Percentiles rank a stretch among this genome's conserved stretches.
phyloP scores from a whole-genome alignment of 2,329 filamentous ascomycete genomes.

The Mollisia scopiformis region DNA sequence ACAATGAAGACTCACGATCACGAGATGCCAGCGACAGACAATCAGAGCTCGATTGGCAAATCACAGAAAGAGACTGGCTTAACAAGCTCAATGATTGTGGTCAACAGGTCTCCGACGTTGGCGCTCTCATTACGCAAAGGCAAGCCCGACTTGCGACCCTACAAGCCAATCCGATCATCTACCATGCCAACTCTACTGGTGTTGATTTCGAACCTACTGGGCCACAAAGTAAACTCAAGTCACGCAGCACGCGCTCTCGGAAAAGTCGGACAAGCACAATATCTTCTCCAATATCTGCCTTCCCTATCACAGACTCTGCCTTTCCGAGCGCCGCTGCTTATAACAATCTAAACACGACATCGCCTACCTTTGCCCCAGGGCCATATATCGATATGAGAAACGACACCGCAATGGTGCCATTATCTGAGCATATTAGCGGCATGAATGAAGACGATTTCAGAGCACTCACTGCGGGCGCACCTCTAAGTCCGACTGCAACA shows the following conservation, averaged over 20 bases:
- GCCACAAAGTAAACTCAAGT: slow-evolving; percentile 37
- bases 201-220: slow-evolving; percentile 36
- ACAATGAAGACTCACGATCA: slow-evolving; percentile 49
- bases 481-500: slow-evolving; percentile 77
- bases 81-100: slow-evolving; percentile 25
- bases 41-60: slow-evolving; percentile 37
- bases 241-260: slow-evolving; percentile 40
- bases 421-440: slow-evolving; percentile 39
- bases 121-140: slow-evolving; percentile 24
- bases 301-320: slow-evolving; percentile 36
- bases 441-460: slow-evolving; percentile 67
- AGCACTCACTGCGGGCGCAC: slow-evolving; percentile 64
- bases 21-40: slow-evolving; percentile 33
- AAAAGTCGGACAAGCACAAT: slow-evolving; percentile 43
- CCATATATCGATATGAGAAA: slow-evolving; percentile 45
- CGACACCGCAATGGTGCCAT: slow-evolving; percentile 34
- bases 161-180: slow-evolving; percentile 31
- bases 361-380: slow-evolving; percentile 54
- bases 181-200: slow-evolving; percentile 37
- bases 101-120: slow-evolving; percentile 30
- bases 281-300: slow-evolving; percentile 33
- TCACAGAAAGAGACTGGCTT: slow-evolving; percentile 29
- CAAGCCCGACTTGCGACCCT: slow-evolving; percentile 26
- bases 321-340: slow-evolving; percentile 43
- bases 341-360: slow-evolving; percentile 45